Evolutionary conservation across 2,329 filamentous ascomycete species (phyloP), one percentile per base, ranked within the genome.

Genomic region (Akanthomyces uredinophilus): DNA sequence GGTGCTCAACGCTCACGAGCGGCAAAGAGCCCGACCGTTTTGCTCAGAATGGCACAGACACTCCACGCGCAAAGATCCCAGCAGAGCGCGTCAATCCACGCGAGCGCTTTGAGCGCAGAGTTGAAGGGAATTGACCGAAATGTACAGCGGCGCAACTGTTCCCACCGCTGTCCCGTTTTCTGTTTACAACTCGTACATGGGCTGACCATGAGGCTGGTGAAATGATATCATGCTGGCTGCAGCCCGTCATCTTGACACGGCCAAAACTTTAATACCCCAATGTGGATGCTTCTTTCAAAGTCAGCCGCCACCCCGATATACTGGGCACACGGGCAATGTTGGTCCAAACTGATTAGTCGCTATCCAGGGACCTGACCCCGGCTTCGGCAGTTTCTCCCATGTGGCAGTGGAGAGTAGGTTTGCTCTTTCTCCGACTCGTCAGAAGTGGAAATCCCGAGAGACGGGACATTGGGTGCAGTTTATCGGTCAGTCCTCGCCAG

Each of bases 371-470:
- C 27, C 55, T 27, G 43, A 46, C 29, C 39, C 52, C 22, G 18
- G 37, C 16, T 49, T 58, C 43, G 55, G 55, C 44, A 49, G 44
- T 58, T 57, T 47, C 7, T 32, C 29, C 43, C 55, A 58, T 58
- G 43, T 39, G 20, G 43, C 20, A 10, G 43, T 49, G 55, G 44
- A 49, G 55, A 49, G 20, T 18, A 32, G 8, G 27, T 8, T 5
- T 35, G 32, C 32, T 35, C 11, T 11, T 10, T 35, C 4, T 29
- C 4, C 4, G 27, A 29, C 27, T 29, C 4, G 27, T 35, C 6
- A 35, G 32, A 11, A 11, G 11, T 11, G 2, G 32, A 11, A 8
- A 35, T 8, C 10, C 32, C 32, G 32, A 35, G 2, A 35, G 11
- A 11, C 32, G 11, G 32, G 32, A 35, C 10, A 35, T 7, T 18